Evolutionary conservation across 2,329 filamentous ascomycete genomes (phyloP).

Genomic region (Aspergillus udagawae): DNA sequence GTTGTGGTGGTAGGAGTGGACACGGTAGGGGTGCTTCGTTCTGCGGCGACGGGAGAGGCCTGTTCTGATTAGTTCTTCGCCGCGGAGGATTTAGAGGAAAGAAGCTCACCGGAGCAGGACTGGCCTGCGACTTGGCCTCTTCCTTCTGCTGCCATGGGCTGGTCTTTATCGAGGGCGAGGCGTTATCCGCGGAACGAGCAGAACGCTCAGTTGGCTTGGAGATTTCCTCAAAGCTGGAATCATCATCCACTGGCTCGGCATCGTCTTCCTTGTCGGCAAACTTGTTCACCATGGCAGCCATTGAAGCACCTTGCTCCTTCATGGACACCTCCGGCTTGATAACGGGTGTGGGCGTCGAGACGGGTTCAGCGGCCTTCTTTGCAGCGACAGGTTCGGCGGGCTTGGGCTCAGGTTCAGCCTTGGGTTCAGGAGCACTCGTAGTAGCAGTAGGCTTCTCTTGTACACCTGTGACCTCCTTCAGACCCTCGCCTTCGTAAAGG

Average conservation of each 20-base stretch:
- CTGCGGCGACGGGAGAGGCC: constrained; percentile 12
- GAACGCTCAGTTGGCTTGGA: constrained; percentile 67
- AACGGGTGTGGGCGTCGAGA: constrained; percentile 30
- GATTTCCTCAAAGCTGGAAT: constrained; percentile 83
- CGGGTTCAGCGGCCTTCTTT: constrained; percentile 24
- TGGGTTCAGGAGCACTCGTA: constrained; percentile 45
- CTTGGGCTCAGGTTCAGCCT: constrained; percentile 48
- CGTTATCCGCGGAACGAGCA: constrained; percentile 25
- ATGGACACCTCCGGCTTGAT: constrained; percentile 62
- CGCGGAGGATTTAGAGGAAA: not conserved
- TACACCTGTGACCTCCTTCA: constrained; percentile 64
- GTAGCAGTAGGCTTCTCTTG: constrained; percentile 34
- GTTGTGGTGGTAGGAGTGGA: constrained; percentile 38
- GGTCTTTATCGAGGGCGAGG: constrained; percentile 24
- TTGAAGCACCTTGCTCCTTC: constrained; percentile 81
- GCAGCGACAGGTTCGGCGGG: constrained; percentile 31
- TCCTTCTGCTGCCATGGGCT: constrained; percentile 31
- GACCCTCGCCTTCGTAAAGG: constrained; percentile 77
- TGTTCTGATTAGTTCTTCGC: constrained; percentile 3
- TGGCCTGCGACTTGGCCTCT: constrained; percentile 20
- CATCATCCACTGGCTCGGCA: constrained; percentile 54
- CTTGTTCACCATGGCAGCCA: constrained; percentile 78
- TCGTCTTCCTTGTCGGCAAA: constrained; percentile 74
- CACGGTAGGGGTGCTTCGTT: constrained; percentile 24
- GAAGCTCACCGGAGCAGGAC: constrained; percentile 20